Base-by-base conservation (phyloP, 2,329 filamentous ascomycete species). In the Colletotrichum shisoi region DNA sequence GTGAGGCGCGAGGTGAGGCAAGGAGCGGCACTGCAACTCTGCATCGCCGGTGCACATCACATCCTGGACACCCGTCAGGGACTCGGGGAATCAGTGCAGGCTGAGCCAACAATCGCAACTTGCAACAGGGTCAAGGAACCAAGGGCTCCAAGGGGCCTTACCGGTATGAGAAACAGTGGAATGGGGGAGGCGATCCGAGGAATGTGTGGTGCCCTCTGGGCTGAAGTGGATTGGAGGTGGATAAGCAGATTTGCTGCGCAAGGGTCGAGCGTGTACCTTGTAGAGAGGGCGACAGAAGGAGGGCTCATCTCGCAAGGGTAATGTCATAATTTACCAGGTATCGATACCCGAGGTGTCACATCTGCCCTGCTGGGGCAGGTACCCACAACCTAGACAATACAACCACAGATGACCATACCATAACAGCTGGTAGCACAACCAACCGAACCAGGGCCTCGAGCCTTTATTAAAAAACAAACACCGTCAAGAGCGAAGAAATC, bases 131-230 rank as follows among this genome's bases (percentile, higher is more conserved):
- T 27, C 34, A 57, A 42, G 34, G 52, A 46, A 42, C 19, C 11
- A 27, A 40, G 31, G 21, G n/a, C 21, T 19, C 19, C 15, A 39
- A 27, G 44, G 17, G n/a, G 52, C 19, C 42, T 56, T 62, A 27
- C 19, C 21, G 52, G 31, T 15, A 48, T 40, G 37, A 54, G 58
- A 67, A 67, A 59, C 61, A 59, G 48, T 64, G 60, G 64, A 56
- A 67, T 58, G 61, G 40, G 64, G 60, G 42, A 54, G 52, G 54
- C 54, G 54, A 27, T 37, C 53, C 53, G 37, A 58, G 64, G 61
- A 67, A 67, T 64, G 64, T 40, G 44, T 54, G 51, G 51, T 40
- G 42, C 42, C 49, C 37, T 64, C 61, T 64, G 54, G 64, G 61
- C 64, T 64, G 64, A 67, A 67, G 64, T 67, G 64, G 64, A 27